Evolutionary conservation across 2,329 filamentous ascomycete species (phyloP), one percentile per base, ranked within the genome.

Genomic region (Aspergillus spinulosporus): DNA sequence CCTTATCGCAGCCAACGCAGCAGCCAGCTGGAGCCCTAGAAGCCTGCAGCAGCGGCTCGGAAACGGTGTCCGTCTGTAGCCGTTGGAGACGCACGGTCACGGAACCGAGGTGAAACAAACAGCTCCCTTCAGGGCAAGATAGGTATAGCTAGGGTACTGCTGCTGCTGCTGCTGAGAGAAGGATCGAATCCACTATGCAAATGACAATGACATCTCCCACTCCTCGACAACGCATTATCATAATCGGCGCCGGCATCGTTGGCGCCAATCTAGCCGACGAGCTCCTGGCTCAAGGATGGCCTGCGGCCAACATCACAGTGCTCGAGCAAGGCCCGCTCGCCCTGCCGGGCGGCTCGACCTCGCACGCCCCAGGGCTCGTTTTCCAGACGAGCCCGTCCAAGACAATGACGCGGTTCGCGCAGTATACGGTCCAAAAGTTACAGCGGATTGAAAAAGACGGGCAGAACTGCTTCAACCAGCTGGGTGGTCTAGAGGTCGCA

Each of bases 261-360:
- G 84, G 84, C 46, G 78, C 80, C 56, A 87, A 87, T 57, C 71
- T 87, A 47, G 84, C 84, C 48, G 84, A 87, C 63, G 84, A 87
- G 76, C 78, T 87, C 64, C 77, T 84, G 62, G 76, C 77, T 26
- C 79, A 83, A 64, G 85, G 85, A 74, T 87, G 84, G 28, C 4
- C 9, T 3, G 7, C 43, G 84, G 79, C 68, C 52, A 71, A 86
- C 68, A 84, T 87, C 68, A 87, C 84, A 14, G 84, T 87, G 49
- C 72, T 87, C 59, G 84, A 87, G 61, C 84, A 87, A 68, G 84
- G 84, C 0, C 84, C 84, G 2, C 68, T 87, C 60, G 72, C 76
- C 56, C 81, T 87, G 78, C 84, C 84, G 0, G 84, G 85, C 28
- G 84, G 84, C 44, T 87, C 85, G 29, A 87, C 85, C 5, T 87